Base-by-base conservation (phyloP, 495 filamentous ascomycete genomes). In the Melanomma pulvis-pyrius region DNA sequence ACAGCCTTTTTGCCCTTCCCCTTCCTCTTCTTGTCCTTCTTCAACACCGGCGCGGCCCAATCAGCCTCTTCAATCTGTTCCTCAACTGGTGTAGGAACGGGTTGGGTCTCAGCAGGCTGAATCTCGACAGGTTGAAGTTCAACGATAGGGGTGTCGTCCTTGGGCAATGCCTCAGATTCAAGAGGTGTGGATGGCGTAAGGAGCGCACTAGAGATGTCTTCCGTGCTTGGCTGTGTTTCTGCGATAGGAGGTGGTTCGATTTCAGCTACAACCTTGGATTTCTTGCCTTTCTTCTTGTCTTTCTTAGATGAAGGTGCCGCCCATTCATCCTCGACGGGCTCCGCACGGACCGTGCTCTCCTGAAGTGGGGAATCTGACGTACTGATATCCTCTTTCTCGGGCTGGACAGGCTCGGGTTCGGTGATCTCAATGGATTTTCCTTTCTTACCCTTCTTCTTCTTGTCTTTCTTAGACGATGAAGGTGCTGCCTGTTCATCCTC, bases 11-110 rank as follows among this genome's bases (percentile, higher is more conserved):
- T 55, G 29, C 63, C 59, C 54, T 75, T 74, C 25, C 60, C 30
- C 62, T 73, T 69, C 62, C 71, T 69, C 50, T 73, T 75, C 69
- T 74, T 77, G 24, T 49, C 62, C 59, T 75, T 75, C 72, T 75
- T 77, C 0, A 67, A 68, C 17, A 59, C 13, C 2, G 63, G 68
- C 15, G 51, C 29, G 53, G 59, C 58, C 68, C 68, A 67, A 15
- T 71, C 59, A n/a, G 41, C 13, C 13, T 29, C 32, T 46, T 41
- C 30, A 12, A 19, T 28, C 51, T 55, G 26, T 32, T 11, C 51
- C 17, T 5, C 11, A 32, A 32, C 30, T 24, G 17, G 13, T 15
- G 30, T n/a, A 11, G 25, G 51, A 11, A 34, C 28, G 26, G n/a
- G 25, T 34, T 2, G 4, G 39, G n/a, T n/a, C 9, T 44, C 39